These are phyloP conservation scores for Mycena leptocephala DNA, from an alignment of 768 basidiomycete species.

Conservation along the genomic window DNA sequence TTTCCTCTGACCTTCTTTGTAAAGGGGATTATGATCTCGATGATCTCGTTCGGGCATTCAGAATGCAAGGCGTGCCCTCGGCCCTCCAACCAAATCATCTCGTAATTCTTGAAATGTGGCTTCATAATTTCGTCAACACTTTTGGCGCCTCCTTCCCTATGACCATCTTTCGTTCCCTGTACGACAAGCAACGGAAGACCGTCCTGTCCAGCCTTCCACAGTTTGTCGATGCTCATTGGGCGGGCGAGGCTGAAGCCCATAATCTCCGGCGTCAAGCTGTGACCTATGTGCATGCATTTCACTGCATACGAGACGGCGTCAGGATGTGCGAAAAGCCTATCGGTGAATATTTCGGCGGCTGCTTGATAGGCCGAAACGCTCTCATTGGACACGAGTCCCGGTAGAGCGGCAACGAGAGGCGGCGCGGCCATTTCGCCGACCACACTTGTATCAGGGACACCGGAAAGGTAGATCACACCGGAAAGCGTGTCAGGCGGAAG, in stretches of 20 bases:
- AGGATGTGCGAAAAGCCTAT: constrained; percentile 45
- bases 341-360: constrained; percentile 43
- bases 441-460: constrained; percentile 44
- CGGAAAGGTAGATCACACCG: constrained; percentile 46
- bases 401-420: constrained; percentile 33
- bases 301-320: constrained; percentile 42
- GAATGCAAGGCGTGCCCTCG: constrained; percentile 53
- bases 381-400: constrained; percentile 41
- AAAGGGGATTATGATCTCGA: constrained; percentile 16
- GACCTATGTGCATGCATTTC: constrained; percentile 44
- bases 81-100: constrained; percentile 46
- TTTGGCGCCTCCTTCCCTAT: constrained; percentile 39
- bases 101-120: constrained; percentile 52
- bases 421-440: constrained; percentile 43
- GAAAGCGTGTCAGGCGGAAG: constrained; percentile 46
- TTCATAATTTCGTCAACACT: constrained; percentile 45
- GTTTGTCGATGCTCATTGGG: constrained; percentile 42
- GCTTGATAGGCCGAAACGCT: constrained; percentile 39
- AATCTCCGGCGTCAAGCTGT: constrained; percentile 39
- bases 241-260: constrained; percentile 42
- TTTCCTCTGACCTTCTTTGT: constrained; percentile 12
- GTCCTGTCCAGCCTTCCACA: constrained; percentile 43
- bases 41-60: constrained; percentile 47
- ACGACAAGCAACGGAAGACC: constrained; percentile 49
- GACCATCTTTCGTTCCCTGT: constrained; percentile 44